Conservation (phyloP, 1,139 yeast genomes). For the Pichia sp. region DNA sequence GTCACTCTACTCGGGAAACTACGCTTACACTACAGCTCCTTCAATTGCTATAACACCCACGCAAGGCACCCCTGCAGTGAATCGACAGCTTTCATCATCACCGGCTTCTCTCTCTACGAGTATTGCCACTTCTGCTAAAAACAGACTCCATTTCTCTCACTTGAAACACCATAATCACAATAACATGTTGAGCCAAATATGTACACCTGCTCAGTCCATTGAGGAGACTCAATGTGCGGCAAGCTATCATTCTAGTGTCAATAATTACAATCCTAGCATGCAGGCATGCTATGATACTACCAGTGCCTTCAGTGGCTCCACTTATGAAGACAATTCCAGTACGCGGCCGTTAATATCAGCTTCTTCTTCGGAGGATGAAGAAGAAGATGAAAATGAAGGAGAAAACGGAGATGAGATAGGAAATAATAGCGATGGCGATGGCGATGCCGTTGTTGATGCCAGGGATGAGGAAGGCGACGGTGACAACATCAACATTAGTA, state of each 20-base stretch:
- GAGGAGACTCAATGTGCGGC: no score
- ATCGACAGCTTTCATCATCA: neutral
- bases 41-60: neutral
- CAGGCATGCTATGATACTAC: conserved; percentile 1
- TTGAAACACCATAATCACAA: neutral
- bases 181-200: no score
- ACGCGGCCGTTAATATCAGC: conserved; percentile 10
- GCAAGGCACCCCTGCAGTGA: no score
- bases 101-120: neutral
- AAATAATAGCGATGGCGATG: no score
- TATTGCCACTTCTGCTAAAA: no score
- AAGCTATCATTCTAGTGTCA: no score
- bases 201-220: no score
- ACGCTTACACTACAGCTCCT: neutral
- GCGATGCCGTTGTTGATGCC: no score
- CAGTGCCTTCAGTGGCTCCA: conserved; percentile 10
- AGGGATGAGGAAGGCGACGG: no score
- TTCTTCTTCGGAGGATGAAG: conserved; percentile 12
- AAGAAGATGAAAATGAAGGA: neutral
- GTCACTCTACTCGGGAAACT: conserved; percentile 5
- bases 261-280: neutral
- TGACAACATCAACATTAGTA: no score
- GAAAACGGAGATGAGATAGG: no score
- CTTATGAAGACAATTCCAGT: conserved; percentile 9
- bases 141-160: neutral